Evolutionary conservation across 148 eudicot species (phyloP).

Genomic region (Rhododendron kiyosumense): DNA sequence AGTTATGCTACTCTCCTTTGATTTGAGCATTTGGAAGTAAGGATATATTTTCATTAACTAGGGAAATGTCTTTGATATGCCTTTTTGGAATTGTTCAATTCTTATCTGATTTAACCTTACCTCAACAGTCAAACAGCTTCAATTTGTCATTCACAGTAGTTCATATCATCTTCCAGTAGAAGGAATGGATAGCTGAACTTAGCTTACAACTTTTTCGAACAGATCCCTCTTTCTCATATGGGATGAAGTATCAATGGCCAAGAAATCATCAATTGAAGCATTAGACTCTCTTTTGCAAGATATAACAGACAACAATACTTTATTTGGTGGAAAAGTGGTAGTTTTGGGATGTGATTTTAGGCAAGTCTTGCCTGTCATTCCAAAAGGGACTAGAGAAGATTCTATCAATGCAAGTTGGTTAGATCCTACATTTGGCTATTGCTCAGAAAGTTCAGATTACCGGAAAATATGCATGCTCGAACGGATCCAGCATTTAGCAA

Average conservation of each 20-base stretch:
- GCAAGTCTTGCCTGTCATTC: too few species aligned
- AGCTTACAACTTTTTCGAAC: conserved; percentile 7
- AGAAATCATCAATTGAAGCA: background rate
- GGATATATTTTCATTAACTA: background rate
- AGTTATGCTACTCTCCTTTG: background rate
- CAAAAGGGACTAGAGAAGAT: too few species aligned
- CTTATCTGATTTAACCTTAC: background rate
- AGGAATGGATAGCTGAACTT: background rate
- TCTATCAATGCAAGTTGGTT: too few species aligned
- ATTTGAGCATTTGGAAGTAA: background rate
- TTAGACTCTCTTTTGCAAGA: background rate
- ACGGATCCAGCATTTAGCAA: background rate
- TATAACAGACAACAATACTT: background rate
- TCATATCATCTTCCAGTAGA: background rate
- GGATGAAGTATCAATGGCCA: background rate
- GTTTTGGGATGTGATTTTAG: background rate
- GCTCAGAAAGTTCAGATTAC: background rate
- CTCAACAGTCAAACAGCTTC: background rate
- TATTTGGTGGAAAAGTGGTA: background rate
- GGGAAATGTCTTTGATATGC: background rate
- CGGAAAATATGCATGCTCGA: background rate
- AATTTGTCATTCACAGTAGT: background rate
- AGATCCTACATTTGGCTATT: background rate
- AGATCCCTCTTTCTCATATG: conserved; percentile 37
- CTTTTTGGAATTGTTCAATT: background rate